phyloP scores from a whole-genome alignment of 1,284 basidiomycete genomes.

The Cystobasidium pallidum region DNA sequence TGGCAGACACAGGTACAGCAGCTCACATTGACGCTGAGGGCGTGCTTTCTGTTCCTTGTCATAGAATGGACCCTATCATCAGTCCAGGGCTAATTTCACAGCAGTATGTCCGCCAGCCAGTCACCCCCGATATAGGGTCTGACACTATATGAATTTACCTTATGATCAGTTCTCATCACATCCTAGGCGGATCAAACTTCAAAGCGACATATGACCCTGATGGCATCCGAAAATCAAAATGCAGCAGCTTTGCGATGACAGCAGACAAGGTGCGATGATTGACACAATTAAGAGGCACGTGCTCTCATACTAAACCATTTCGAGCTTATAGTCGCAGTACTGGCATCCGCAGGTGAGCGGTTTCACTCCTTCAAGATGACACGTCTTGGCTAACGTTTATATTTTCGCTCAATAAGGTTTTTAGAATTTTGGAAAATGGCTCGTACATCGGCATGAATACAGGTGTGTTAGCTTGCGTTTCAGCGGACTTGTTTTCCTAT shows the following conservation, averaged over 20 bases:
- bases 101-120: constrained; percentile 17
- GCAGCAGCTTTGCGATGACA: constrained; percentile 9
- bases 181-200: constrained; percentile 23
- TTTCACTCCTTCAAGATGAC: too few species aligned
- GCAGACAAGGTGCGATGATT: constrained; percentile 11
- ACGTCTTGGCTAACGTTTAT: too few species aligned
- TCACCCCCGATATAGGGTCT: background rate
- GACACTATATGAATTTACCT: background rate
- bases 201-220: constrained; percentile 24
- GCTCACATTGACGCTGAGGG: too few species aligned
- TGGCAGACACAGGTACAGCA: background rate
- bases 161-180: constrained; percentile 13
- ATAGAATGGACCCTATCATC: constrained; percentile 36
- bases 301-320: background rate
- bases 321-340: constrained; percentile 27
- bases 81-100: constrained; percentile 24
- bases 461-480: background rate
- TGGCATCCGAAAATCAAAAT: constrained; percentile 7
- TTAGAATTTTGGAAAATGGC: constrained; percentile 21
- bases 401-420: background rate
- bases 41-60: too few species aligned
- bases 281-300: background rate
- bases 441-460: constrained; percentile 32
- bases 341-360: constrained; percentile 22
- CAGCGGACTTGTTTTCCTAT: background rate